A percentile compares a stretch with the other conserved stretches of the same genome.
These are phyloP conservation scores for Bassia scoparia DNA, from an alignment of 148 eudicot species.

Conservation along the genomic window DNA sequence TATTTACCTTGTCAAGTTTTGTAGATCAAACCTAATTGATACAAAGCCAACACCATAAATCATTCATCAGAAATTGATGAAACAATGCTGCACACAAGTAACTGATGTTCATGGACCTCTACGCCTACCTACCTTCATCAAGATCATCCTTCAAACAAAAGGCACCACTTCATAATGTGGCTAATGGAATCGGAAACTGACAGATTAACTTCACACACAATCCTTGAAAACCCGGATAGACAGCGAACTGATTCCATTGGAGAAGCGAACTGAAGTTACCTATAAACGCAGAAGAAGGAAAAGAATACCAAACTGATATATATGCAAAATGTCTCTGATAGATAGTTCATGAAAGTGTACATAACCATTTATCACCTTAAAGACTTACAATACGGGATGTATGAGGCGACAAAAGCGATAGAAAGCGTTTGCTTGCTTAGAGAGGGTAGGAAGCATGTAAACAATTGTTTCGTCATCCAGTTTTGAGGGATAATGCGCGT, in stretches of 20 bases:
- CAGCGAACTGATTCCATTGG: no score
- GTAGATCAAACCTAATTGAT: conserved; percentile 29
- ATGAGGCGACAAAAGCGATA: conserved; percentile 49
- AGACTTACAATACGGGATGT: conserved; percentile 48
- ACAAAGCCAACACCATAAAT: conserved; percentile 32
- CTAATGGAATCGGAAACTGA: no score
- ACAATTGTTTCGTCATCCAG: conserved; percentile 8
- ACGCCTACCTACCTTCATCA: no score
- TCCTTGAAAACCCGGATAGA: no score
- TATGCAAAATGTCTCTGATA: background rate
- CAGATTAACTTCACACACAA: no score
- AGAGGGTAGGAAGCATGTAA: conserved; percentile 7
- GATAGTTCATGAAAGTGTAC: no score
- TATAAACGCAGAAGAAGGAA: no score
- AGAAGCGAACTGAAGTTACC: no score
- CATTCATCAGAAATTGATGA: conserved; percentile 29
- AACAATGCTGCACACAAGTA: conserved; percentile 11
- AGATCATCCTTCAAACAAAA: no score
- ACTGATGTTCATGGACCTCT: no score
- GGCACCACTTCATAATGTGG: background rate
- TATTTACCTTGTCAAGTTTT: conserved; percentile 33
- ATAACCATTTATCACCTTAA: background rate
- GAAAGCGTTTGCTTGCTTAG: conserved; percentile 26
- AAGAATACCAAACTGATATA: no score
- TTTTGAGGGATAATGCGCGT: conserved; percentile 12